phyloP scores from a whole-genome alignment of 129 eudicot genomes.

The Oenanthe sinensis region DNA sequence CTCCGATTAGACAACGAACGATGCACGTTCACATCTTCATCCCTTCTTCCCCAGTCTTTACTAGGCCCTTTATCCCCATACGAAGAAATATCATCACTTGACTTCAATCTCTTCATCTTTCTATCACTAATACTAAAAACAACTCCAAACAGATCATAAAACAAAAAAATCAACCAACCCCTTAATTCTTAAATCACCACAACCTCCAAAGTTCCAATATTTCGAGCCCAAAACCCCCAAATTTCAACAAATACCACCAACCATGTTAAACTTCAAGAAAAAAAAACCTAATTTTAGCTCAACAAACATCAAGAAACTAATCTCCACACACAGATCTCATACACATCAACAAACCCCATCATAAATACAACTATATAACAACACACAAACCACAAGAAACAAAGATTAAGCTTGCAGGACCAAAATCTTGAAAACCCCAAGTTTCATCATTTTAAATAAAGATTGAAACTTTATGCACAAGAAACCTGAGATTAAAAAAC shows the following conservation, averaged over 20 bases:
- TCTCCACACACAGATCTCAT: constrained; percentile 28
- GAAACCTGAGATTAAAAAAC: not conserved
- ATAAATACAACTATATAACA: constrained; percentile 3
- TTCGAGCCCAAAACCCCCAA: not conserved
- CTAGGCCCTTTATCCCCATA: constrained; percentile 55
- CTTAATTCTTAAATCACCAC: not conserved
- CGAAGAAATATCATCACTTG: constrained; percentile 70
- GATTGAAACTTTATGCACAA: constrained; percentile 10
- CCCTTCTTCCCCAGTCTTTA: constrained; percentile 79
- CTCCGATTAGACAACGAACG: constrained; percentile 58
- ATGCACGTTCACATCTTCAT: constrained; percentile 43
- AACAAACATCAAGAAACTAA: constrained; percentile 12
- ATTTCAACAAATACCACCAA: not conserved
- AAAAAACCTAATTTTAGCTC: constrained; percentile 27
- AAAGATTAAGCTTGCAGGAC: not conserved
- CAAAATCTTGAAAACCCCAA: constrained; percentile 21
- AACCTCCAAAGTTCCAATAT: constrained; percentile 1
- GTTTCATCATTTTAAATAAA: constrained; percentile 8
- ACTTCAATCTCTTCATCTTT: constrained; percentile 74
- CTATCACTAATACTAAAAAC: not conserved
- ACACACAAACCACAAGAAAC: constrained; percentile 5
- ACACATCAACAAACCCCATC: constrained; percentile 1
- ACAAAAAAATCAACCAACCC: constrained; percentile 7
- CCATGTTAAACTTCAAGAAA: not conserved
- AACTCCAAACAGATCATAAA: constrained; percentile 10